Evolutionary conservation across 2,329 filamentous ascomycete species (phyloP).

Genomic region (Cyclaneusma minus): DNA sequence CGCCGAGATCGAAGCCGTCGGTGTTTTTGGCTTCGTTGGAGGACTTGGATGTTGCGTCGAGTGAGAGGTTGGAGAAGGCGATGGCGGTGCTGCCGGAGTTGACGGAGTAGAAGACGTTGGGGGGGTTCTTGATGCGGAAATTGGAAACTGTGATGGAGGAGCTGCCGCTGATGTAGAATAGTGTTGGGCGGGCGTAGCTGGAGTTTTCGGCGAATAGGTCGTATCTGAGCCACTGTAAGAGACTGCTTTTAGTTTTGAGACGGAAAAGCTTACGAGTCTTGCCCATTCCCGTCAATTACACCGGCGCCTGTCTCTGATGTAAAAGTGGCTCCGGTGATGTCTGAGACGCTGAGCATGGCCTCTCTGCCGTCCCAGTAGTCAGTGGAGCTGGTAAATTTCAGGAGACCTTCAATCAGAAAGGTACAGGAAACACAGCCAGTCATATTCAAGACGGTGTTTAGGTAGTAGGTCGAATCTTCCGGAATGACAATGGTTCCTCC

Average conservation of each 20-base stretch:
- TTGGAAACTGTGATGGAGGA: constrained; percentile 22
- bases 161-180: constrained; percentile 24
- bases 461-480: constrained; percentile 23
- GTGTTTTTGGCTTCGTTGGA: constrained; percentile 24
- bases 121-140: constrained; percentile 25
- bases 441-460: constrained; percentile 27
- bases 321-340: constrained; percentile 23
- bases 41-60: constrained; percentile 24
- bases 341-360: constrained; percentile 23
- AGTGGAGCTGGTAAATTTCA: constrained; percentile 23
- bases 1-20: constrained; percentile 27
- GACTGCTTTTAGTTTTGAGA: constrained; percentile 6
- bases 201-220: constrained; percentile 24
- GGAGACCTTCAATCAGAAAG: constrained; percentile 27
- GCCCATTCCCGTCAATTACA: constrained; percentile 30
- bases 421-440: constrained; percentile 26
- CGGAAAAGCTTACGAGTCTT: constrained; percentile 17
- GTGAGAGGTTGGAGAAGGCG: constrained; percentile 20
- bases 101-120: constrained; percentile 27
- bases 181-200: constrained; percentile 23
- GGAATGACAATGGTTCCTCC: constrained; percentile 30
- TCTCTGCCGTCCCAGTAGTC: constrained; percentile 25
- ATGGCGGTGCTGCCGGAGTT: constrained; percentile 22
- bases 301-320: constrained; percentile 23
- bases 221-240: constrained; percentile 11